A percentile compares a stretch with the other conserved stretches of the same genome.
phyloP scores from a whole-genome alignment of 345 rosid species.

The Salix suchowensis region DNA sequence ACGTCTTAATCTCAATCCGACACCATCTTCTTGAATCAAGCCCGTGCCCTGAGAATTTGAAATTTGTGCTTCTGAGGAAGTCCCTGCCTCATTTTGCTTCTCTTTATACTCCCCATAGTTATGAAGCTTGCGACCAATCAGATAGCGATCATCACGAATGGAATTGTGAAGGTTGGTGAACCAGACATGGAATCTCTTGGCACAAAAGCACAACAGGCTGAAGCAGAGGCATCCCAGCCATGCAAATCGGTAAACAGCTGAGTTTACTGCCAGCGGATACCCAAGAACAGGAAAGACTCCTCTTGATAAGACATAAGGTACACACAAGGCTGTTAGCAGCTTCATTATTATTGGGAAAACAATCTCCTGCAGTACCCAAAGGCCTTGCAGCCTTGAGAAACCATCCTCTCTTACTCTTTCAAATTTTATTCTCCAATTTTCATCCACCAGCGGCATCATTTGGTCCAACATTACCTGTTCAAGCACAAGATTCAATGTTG shows the following conservation, averaged over 20 bases:
- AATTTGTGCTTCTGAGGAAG: conserved; percentile 19
- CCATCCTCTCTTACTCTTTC: conserved; percentile 96
- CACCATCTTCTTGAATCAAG: conserved; percentile 47
- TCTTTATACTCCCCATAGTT: conserved; percentile 62
- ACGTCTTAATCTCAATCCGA: conserved; percentile 59
- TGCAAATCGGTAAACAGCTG: conserved; percentile 91
- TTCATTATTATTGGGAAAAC: conserved; percentile 90
- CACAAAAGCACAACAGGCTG: conserved; percentile 70
- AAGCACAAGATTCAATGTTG: background rate
- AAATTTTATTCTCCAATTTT: conserved; percentile 84
- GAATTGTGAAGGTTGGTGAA: conserved; percentile 99
- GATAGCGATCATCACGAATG: conserved; percentile 91
- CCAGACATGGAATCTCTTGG: conserved; percentile 86
- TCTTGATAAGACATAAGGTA: conserved; percentile 84
- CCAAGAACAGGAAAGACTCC: conserved; percentile 93
- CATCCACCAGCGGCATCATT: conserved; percentile 94
- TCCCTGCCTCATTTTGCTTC: conserved; percentile 24
- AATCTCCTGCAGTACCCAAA: conserved; percentile 89
- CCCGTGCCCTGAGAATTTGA: conserved; percentile 21
- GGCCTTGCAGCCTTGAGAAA: conserved; percentile 83
- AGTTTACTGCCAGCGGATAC: conserved; percentile 84
- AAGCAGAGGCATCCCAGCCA: conserved; percentile 93
- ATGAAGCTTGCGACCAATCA: conserved; percentile 89
- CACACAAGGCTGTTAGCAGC: conserved; percentile 89
- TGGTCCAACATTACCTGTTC: conserved; percentile 92